Base-by-base conservation (phyloP, 371 early-diverging fungal genomes). In the Apophysomyces sp. region DNA sequence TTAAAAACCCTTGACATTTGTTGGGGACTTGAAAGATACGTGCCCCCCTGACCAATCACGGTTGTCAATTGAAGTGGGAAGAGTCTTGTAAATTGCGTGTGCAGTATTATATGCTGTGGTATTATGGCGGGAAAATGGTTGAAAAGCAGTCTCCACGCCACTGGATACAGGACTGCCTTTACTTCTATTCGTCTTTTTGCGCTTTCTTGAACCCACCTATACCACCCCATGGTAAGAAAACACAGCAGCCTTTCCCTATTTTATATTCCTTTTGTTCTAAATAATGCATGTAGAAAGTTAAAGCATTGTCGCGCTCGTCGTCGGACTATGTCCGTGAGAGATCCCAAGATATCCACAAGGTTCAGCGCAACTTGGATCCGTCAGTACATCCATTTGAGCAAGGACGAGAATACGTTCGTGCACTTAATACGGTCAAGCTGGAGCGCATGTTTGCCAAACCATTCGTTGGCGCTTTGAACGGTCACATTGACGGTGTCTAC, bases 361-460 rank as follows among this genome's bases (percentile, higher is more conserved):
- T 95, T n/a, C 94, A 92, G 57, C 88, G 96, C 57, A 96, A 96
- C 74, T 80, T 92, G n/a, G 93, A 97, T 77, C 95, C 97, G 2
- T 72, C 72, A 18, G 82, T 94, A 40, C 98, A 99, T 75, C 98
- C 98, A 2, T 97, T 98, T 56, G 94, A 97, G 75, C 86, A 90
- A 68, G 97, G 97, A 28, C 86, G 98, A 74, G 99, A 99, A 79
- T 98, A 98, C 82, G 92, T 93, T 21, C 83, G 99, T 26, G 99
- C 99, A 18, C 81, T 99, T 18, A 98, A 98, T 68, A 89, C 97
- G 5, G 89, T 89, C 36, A 99, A 99, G 74, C 74, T 99, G 30
- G 99, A 99, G 60, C 84, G 98, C 29, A 76, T 99, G 86, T 94
- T 99, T 74, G 94, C 99, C 58, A 99, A 99, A 73, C 99, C 99